A percentile compares a stretch with the other conserved stretches of the same genome.
These are phyloP conservation scores for Salix dunnii DNA, from an alignment of 345 rosid genomes.

Conservation along the genomic window DNA sequence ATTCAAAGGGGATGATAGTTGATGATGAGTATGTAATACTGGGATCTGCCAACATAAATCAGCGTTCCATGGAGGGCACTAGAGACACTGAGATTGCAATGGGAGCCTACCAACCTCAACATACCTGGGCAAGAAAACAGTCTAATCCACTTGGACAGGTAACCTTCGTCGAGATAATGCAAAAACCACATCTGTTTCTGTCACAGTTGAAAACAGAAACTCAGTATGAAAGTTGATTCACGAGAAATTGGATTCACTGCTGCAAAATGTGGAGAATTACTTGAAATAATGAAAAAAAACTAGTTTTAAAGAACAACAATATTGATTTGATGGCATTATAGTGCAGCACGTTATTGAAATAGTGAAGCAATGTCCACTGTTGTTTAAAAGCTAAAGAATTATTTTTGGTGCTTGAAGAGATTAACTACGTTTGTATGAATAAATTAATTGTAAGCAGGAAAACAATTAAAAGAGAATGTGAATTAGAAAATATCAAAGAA, in stretches of 20 bases:
- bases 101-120: constrained; percentile 95
- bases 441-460: not conserved
- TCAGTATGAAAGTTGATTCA: not conserved
- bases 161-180: constrained; percentile 6
- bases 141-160: constrained; percentile 85
- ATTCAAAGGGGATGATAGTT: constrained; percentile 94
- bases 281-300: not conserved
- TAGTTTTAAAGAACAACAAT: not conserved
- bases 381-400: not conserved
- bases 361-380: not conserved
- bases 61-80: constrained; percentile 94
- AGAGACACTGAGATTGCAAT: constrained; percentile 97
- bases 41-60: constrained; percentile 97
- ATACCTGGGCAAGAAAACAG: constrained; percentile 69
- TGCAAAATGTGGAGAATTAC: not conserved
- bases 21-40: constrained; percentile 82
- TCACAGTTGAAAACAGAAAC: not conserved
- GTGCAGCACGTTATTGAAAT: not conserved
- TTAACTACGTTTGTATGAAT: not conserved
- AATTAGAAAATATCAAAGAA: not conserved
- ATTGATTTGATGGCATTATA: not conserved
- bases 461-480: too few species aligned
- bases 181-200: not conserved
- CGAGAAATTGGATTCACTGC: not conserved
- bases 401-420: not conserved